Conservation (phyloP, 2,329 filamentous ascomycete genomes). For the Exophiala phaeomuriformis region DNA sequence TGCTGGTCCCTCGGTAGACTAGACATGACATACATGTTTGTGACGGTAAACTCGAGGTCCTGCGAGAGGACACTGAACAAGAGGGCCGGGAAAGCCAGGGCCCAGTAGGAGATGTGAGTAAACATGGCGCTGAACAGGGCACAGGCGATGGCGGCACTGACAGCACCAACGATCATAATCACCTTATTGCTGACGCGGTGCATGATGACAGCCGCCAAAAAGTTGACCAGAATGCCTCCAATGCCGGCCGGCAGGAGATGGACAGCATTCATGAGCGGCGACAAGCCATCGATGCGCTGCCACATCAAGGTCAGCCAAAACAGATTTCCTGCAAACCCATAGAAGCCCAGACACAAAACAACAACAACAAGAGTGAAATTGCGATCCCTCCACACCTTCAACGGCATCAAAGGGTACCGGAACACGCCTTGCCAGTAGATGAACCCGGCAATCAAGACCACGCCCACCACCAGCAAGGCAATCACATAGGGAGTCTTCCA, state of each 20-base stretch:
- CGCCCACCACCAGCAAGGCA: slow-evolving; percentile 53
- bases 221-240: slow-evolving; percentile 55
- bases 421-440: slow-evolving; percentile 56
- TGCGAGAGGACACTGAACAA: slow-evolving; percentile 57
- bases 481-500: slow-evolving; percentile 59
- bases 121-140: slow-evolving; percentile 53
- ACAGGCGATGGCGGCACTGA: slow-evolving; percentile 39
- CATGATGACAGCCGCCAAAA: slow-evolving; percentile 55
- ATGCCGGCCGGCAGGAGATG: slow-evolving; percentile 60
- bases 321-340: slow-evolving; percentile 53
- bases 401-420: slow-evolving; percentile 45
- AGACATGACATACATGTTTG: slow-evolving; percentile 66
- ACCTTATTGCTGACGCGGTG: slow-evolving; percentile 59
- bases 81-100: slow-evolving; percentile 56
- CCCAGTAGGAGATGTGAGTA: slow-evolving; percentile 55
- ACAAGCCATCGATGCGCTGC: slow-evolving; percentile 49
- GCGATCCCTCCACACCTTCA: slow-evolving; percentile 48
- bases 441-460: slow-evolving; percentile 51
- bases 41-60: slow-evolving; percentile 64
- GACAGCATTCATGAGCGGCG: slow-evolving; percentile 53
- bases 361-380: slow-evolving; percentile 59
- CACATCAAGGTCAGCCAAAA: slow-evolving; percentile 62
- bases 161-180: slow-evolving; percentile 49
- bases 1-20: slow-evolving; percentile 57
- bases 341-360: slow-evolving; percentile 53